These are phyloP conservation scores for Plasmodium gonderi DNA, from an alignment of 169 alveolate genomes.

Conservation along the genomic window DNA sequence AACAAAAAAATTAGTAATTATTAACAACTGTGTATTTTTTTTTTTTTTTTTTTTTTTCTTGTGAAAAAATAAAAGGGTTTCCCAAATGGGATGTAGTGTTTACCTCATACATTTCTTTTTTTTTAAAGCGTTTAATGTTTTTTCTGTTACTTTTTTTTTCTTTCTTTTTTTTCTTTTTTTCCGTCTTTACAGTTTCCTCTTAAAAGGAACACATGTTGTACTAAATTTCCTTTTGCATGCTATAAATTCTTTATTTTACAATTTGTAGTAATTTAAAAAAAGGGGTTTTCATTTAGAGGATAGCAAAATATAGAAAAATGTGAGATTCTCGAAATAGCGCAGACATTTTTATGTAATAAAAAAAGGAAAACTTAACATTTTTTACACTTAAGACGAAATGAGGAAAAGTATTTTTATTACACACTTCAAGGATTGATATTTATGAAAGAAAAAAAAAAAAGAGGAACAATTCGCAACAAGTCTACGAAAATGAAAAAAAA, in stretches of 20 bases:
- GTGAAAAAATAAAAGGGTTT: no score
- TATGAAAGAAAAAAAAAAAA: not conserved
- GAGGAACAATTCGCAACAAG: not conserved
- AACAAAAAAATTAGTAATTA: constrained; percentile 6
- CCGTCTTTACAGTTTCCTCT: not conserved
- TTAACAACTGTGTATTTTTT: constrained; percentile 24
- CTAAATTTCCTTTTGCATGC: not conserved
- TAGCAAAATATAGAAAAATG: not conserved
- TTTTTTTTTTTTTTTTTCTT: constrained; percentile 15
- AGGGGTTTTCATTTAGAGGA: not conserved
- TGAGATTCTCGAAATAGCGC: not conserved
- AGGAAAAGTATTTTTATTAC: not conserved
- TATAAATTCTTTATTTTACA: not conserved
- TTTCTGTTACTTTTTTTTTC: not conserved
- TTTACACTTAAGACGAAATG: not conserved
- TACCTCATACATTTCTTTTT: not conserved
- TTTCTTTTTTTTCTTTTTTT: constrained; percentile 14
- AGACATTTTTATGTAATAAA: not conserved
- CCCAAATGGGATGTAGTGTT: not conserved
- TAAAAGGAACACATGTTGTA: not conserved
- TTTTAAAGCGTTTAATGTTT: no score
- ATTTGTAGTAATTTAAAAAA: not conserved
- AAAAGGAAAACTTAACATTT: not conserved
- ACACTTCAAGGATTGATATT: not conserved
- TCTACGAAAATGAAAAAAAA: not conserved